phyloP scores from a whole-genome alignment of 2,329 filamentous ascomycete genomes.

The Fusarium albosuccineum region DNA sequence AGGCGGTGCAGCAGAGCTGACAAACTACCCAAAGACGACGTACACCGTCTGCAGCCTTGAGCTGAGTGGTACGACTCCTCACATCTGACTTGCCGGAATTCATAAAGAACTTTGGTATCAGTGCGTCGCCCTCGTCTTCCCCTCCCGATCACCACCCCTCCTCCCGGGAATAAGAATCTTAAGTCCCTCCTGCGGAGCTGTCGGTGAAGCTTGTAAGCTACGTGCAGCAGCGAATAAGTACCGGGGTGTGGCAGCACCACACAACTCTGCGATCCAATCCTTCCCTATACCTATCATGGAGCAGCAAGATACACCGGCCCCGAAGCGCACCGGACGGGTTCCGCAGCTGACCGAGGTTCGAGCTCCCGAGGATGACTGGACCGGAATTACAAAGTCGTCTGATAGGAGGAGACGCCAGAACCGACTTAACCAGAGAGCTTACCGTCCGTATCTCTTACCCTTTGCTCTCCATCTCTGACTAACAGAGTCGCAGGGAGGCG shows the following conservation, averaged over 20 bases:
- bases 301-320: constrained; percentile 11
- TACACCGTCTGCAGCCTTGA: too few species aligned
- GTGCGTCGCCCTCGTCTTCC: too few species aligned
- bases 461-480: constrained; percentile 3
- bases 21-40: too few species aligned
- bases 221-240: constrained; percentile 14
- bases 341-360: constrained; percentile 32
- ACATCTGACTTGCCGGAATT: too few species aligned
- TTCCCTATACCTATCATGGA: constrained; percentile 15
- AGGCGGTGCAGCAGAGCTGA: too few species aligned
- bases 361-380: constrained; percentile 42
- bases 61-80: background rate
- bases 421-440: constrained; percentile 43
- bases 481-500: constrained; percentile 24
- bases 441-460: constrained; percentile 29
- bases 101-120: background rate
- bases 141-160: too few species aligned
- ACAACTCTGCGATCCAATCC: background rate
- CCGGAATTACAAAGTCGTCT: constrained; percentile 37
- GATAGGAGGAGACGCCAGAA: constrained; percentile 44
- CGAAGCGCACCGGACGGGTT: constrained; percentile 18
- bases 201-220: background rate
- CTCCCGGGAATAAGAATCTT: background rate
- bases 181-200: background rate
- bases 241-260: too few species aligned